Evolutionary conservation across 2,329 filamentous ascomycete genomes (phyloP), one percentile per base, ranked within the genome.

Genomic region (Cytospora piceae): DNA sequence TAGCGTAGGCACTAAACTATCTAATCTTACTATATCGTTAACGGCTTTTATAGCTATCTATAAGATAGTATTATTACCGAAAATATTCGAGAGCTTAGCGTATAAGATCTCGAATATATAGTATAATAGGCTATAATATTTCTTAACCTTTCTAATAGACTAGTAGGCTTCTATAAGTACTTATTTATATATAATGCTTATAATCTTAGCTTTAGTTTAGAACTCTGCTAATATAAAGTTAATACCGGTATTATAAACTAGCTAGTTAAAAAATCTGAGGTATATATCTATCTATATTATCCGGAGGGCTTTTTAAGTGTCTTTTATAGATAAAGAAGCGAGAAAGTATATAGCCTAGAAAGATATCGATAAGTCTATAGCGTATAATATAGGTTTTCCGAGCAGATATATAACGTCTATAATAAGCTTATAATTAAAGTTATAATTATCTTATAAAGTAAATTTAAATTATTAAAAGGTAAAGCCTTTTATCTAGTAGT

Each of bases 161-260:
- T 58, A 58, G 29, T 58, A 58, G 15, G 17, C 34, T 17, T 58
- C 42, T 58, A 58, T 46, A 29, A 39, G 15, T 6, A 58, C 20
- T 46, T 46, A 46, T 17, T 58, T 58, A 58, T 42, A 42, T 27
- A 46, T 58, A 42, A 58, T 29, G 0, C 9, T 29, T 58, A 58
- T 58, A 29, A 31, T 29, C 14, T 54, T 12, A 15, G 27, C n/a
- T 54, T 34, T 42, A 58, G 11, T 54, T 12, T 54, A 31, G 14
- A 54, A 29, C 1, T 54, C 6, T 15, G 42, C 29, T 14, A 46
- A 46, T 17, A 29, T 27, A 58, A 58, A 58, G 34, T 46, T 58
- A 17, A 17, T 58, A 29, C 20, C 46, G 5, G 14, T 58, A 58
- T 58, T 46, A 46, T 58, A 58, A 3, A n/a, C 31, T 32, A 24